These are phyloP conservation scores for Monosporascus cannonballus DNA, from an alignment of 2,329 filamentous ascomycete genomes.

Conservation along the genomic window DNA sequence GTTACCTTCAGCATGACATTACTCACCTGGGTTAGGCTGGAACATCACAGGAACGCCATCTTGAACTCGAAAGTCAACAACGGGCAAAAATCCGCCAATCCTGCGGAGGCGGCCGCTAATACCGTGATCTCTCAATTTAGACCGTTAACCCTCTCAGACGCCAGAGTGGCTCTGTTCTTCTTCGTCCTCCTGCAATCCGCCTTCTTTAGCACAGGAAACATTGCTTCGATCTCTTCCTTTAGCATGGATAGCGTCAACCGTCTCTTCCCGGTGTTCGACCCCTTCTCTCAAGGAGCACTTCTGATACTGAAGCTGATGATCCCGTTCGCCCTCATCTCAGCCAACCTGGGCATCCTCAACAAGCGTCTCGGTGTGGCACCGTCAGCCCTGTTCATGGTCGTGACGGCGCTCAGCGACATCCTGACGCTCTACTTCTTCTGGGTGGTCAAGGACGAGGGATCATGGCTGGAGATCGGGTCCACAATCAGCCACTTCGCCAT, in stretches of 20 bases:
- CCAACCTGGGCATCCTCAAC: slow-evolving; percentile 91
- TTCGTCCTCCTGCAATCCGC: slow-evolving; percentile 90
- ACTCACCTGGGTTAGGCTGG: slow-evolving; percentile 85
- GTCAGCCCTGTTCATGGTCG: slow-evolving; percentile 86
- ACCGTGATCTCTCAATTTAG: slow-evolving; percentile 40
- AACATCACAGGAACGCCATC: slow-evolving; percentile 64
- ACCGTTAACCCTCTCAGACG: slow-evolving; percentile 72
- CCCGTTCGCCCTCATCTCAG: slow-evolving; percentile 86
- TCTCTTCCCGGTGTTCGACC: slow-evolving; percentile 86
- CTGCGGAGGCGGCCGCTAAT: slow-evolving; percentile 11
- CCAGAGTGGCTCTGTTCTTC: slow-evolving; percentile 88
- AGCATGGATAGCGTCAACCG: slow-evolving; percentile 84
- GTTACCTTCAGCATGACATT: slow-evolving; percentile 78
- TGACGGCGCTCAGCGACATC: slow-evolving; percentile 86
- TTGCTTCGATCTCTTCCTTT: slow-evolving; percentile 90
- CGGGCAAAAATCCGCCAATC: slow-evolving; percentile 8
- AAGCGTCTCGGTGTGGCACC: slow-evolving; percentile 76
- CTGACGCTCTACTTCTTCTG: slow-evolving; percentile 96
- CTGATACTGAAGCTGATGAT: slow-evolving; percentile 86
- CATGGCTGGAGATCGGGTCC: slow-evolving; percentile 95
- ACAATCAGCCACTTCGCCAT: slow-evolving; percentile 96
- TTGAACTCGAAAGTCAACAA: slow-evolving; percentile 20
- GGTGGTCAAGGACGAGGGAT: slow-evolving; percentile 93
- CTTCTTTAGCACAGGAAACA: slow-evolving; percentile 95
- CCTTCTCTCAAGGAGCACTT: slow-evolving; percentile 83